Percentiles rank a stretch among this genome's conserved stretches.
Conservation (phyloP, 2,329 filamentous ascomycete genomes). For the Aspergillus jensenii region DNA sequence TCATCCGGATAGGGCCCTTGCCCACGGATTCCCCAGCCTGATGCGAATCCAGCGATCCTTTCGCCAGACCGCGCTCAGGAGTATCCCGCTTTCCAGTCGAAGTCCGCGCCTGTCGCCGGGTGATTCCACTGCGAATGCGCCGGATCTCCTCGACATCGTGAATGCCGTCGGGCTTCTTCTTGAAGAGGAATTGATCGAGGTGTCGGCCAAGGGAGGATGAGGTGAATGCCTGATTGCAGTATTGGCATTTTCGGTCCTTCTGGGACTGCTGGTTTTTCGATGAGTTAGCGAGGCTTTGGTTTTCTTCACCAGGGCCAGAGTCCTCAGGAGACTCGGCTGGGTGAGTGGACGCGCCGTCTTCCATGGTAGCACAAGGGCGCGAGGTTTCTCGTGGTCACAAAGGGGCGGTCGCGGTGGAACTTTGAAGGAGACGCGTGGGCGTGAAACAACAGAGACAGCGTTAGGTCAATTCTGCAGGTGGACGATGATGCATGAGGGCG, state of each 20-base stretch:
- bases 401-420: slow-evolving; percentile 3
- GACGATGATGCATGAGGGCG: slow-evolving; percentile 19
- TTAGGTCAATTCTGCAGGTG: slow-evolving; percentile 17
- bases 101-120: slow-evolving; percentile 74
- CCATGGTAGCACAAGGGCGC: slow-evolving; percentile 23
- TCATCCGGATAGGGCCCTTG: slow-evolving; percentile 43
- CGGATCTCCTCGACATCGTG: slow-evolving; percentile 89
- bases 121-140: slow-evolving; percentile 80
- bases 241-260: slow-evolving; percentile 88
- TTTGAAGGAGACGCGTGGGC: slow-evolving; percentile 16
- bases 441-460: slow-evolving; percentile 11
- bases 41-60: slow-evolving; percentile 34
- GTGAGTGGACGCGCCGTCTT: slow-evolving; percentile 22
- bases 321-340: slow-evolving; percentile 40
- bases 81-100: slow-evolving; percentile 61
- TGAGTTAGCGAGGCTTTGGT: slow-evolving; percentile 27
- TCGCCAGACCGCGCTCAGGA: slow-evolving; percentile 58
- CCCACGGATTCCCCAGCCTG: slow-evolving; percentile 35
- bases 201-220: slow-evolving; percentile 91
- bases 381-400: slow-evolving; percentile 2
- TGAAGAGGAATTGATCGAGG: slow-evolving; percentile 89
- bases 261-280: slow-evolving; percentile 50
- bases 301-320: slow-evolving; percentile 39
- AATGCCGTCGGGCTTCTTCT: slow-evolving; percentile 89
- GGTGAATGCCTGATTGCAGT: slow-evolving; percentile 85